Evolutionary conservation across 768 basidiomycete genomes (phyloP).

Genomic region (Neoboletus brunneissimus): DNA sequence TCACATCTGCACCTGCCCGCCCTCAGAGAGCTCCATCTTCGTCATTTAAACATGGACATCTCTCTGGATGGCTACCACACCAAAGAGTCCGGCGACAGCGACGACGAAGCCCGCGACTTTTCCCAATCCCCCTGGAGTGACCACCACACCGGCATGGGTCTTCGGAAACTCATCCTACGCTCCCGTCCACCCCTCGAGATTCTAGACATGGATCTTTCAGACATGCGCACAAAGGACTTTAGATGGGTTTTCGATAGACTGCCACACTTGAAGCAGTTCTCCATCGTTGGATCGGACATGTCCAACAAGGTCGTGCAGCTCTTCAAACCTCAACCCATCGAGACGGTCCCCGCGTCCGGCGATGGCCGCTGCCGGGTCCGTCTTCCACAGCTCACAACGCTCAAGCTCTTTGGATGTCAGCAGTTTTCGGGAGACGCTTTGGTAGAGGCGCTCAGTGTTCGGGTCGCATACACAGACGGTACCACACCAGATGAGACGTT

Average conservation of each 20-base stretch:
- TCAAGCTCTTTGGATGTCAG: slow-evolving; percentile 63
- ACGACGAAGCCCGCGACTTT: slow-evolving; percentile 70
- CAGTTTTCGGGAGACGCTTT: slow-evolving; percentile 57
- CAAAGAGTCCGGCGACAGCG: slow-evolving; percentile 63
- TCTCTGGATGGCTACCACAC: slow-evolving; percentile 29
- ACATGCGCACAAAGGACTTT: slow-evolving; percentile 84
- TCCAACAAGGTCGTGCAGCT: slow-evolving; percentile 66
- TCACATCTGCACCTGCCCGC: slow-evolving; percentile 61
- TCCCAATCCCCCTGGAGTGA: slow-evolving; percentile 78
- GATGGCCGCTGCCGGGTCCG: slow-evolving; percentile 38
- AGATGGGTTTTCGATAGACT: slow-evolving; percentile 61
- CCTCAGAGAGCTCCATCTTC: slow-evolving; percentile 58
- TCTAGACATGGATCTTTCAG: slow-evolving; percentile 77
- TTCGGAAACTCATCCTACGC: slow-evolving; percentile 60
- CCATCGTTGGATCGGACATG: slow-evolving; percentile 80
- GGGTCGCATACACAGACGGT: slow-evolving; percentile 41
- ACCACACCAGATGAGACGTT: slow-evolving; percentile 30
- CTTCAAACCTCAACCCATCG: slow-evolving; percentile 42
- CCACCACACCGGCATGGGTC: slow-evolving; percentile 76
- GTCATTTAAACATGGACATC: slow-evolving; percentile 66
- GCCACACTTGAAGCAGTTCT: slow-evolving; percentile 54
- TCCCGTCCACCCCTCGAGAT: slow-evolving; percentile 61
- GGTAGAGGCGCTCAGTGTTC: slow-evolving; percentile 48
- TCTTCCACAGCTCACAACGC: slow-evolving; percentile 50
- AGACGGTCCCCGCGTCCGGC: slow-evolving; percentile 4